These are phyloP conservation scores for Tulasnella sp. DNA, from an alignment of 768 basidiomycete species.

Conservation along the genomic window DNA sequence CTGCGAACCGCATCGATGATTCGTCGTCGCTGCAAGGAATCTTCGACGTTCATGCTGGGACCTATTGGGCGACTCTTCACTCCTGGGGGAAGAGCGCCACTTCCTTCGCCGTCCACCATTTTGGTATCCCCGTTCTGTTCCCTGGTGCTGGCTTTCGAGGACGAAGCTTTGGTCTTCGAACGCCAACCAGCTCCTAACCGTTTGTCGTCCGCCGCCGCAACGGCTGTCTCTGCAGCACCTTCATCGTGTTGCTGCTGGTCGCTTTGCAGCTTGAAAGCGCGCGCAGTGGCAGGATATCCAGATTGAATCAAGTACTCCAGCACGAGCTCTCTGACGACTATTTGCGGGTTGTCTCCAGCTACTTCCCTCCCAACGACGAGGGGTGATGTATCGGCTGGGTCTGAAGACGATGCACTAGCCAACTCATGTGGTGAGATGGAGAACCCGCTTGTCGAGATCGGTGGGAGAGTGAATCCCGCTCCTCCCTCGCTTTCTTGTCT, in stretches of 20 bases:
- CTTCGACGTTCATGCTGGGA: constrained; percentile 17
- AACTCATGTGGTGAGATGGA: neutral
- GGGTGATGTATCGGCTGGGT: neutral
- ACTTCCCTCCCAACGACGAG: constrained; percentile 16
- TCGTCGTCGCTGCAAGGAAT: constrained; percentile 36
- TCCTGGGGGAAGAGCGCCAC: constrained; percentile 34
- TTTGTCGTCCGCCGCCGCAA: constrained; percentile 13
- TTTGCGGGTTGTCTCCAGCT: constrained; percentile 39
- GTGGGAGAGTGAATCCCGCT: neutral
- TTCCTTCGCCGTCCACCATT: constrained; percentile 17
- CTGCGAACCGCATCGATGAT: constrained; percentile 56
- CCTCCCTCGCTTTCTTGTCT: neutral
- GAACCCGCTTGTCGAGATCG: neutral
- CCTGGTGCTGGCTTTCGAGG: neutral
- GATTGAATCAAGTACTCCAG: constrained; percentile 73
- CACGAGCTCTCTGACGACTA: constrained; percentile 60
- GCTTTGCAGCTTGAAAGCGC: constrained; percentile 49
- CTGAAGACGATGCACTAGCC: neutral
- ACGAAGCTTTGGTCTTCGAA: neutral
- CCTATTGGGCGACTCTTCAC: constrained; percentile 11
- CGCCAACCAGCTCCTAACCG: neutral
- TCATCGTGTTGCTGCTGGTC: constrained; percentile 6
- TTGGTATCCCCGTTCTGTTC: neutral
- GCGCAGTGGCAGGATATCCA: constrained; percentile 64
- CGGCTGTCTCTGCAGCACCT: neutral